Base-by-base conservation (phyloP, 2,329 filamentous ascomycete genomes). In the Shiraia bambusicola region DNA sequence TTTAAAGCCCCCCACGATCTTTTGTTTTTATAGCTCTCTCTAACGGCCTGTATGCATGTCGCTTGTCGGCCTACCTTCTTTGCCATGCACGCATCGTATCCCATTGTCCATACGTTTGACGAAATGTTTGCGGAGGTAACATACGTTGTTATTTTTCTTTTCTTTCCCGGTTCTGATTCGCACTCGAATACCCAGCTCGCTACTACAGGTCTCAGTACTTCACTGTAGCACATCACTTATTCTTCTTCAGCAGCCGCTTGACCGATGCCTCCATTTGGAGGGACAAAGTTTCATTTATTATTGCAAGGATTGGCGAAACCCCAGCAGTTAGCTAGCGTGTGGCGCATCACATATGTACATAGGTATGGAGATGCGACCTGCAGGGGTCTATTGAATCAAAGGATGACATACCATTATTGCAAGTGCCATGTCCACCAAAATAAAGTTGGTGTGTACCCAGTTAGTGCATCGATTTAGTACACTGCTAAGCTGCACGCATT, bases 271-370 rank as follows among this genome's bases (percentile, higher is more conserved):
- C 45, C 34, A n/a, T n/a, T 41, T 49, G 26, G 27, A 37, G 40
- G 48, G 52, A 40, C 45, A 45, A 44, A 61, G 65, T 66, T 64
- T 61, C 63, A 43, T 42, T 50, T 50, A 41, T n/a, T n/a, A n/a
- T n/a, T n/a, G n/a, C 33, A 37, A 36, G 33, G 39, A 31, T 45
- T 41, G 49, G 42, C 41, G 42, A 51, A 50, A 34, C 40, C 37
- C 42, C 33, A 42, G 47, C 28, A 43, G 51, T 46, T 44, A 44
- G 49, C 50, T 48, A 54, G 45, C 42, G 43, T 53, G 52, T 54
- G 50, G 53, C 52, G 52, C 53, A 57, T 45, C 46, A 52, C 45
- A 50, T 54, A 54, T 50, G 46, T 35, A 53, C 45, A 51, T 47
- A 45, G 44, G 52, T 54, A 54, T 50, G 46, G 37, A 53, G 47